Evolutionary conservation across 306 rosid genomes (phyloP), one percentile per base, ranked within the genome.

Genomic region (Lupinus albus): DNA sequence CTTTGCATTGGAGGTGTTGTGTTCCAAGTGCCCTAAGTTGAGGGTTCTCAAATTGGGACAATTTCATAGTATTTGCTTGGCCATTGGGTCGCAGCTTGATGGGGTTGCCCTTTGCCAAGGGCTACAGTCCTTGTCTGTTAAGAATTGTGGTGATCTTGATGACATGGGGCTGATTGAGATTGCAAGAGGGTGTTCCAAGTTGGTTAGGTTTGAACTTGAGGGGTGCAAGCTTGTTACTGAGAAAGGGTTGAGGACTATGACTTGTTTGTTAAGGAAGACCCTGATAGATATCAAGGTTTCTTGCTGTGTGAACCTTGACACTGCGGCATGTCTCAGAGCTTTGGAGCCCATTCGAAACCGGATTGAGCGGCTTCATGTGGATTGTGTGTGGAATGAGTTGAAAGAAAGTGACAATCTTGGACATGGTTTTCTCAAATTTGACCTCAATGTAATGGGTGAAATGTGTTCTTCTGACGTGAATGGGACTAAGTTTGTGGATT

Each of bases 111-210:
- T 90, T 14, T 93, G 99, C 50, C 86, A 83, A 0, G 90, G 92
- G 48, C 85, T 90, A 12, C 83, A 79, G 35, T 85, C 96, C 4
- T 78, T 93, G 79, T 82, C 88, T 2, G 70, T 93, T 44, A 79
- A 68, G 78, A 85, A 80, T 58, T 88, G 85, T 14, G 88, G 76
- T 3, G 97, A 93, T 69, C 87, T 93, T 78, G 83, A 82, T 33
- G 91, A 93, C 15, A 93, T 93, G 99, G 87, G 95, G 16, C 75
- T 93, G 89, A 93, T 93, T 16, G 96, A 88, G 82, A 88, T 93
- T 38, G 96, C 81, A 0, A 83, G 94, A 63, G 99, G 99, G 3
- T 93, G 97, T 73, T 79, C 86, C n/a, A 84, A 61, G 62, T 47
- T 93, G 63, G 78, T 66, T 2, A 81, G 72, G 71, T 87, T 92